Base-by-base conservation (phyloP, 192 early-diverging fungal species). In the Coemansia sp. region DNA sequence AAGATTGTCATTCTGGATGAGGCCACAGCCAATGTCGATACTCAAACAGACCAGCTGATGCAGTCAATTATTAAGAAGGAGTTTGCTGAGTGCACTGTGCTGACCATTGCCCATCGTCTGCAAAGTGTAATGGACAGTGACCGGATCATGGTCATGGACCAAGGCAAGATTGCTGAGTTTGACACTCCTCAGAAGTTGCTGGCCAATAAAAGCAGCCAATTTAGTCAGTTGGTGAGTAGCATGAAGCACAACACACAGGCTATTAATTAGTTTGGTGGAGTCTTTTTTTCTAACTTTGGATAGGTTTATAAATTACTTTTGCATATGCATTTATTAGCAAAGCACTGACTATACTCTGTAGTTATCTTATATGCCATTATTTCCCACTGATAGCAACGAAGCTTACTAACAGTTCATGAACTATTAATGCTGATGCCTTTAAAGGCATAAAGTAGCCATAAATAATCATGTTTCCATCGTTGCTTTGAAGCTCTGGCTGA, bases 11-110 rank as follows among this genome's bases (percentile, higher is more conserved):
- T 83, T 8, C 76, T 84, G 42, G 84, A 83, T 25, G 82, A 83
- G 67, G 71, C 72, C 12, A 84, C 71, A 4, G 67, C 79, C 19
- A 62, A 54, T 20, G 69, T 85, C 26, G 85, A 87, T 42, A 80
- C 79, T 30, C 67, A 66, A 28, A 87, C 80, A 0, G 83, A 84
- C 20, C 64, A 84, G 36, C 59, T 60, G 21, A 86, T 86, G 46
- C 84, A 86, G 44, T 12, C 10, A 12, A 23, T 45, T 7, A 45
- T 45, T 15, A 23, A 12, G 10, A 23, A 1, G 1, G 43, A 45
- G 14, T 45, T 45, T 26, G 20, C 15, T 11, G 23, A 45, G 10
- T 45, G 23, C 11, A 45, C 43, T 26, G 43, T 45, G 25, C 43
- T 45, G 12, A 45, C 43, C 9, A 45, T 45, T 45, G 43, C 43